Evolutionary conservation across 331 rosid species (phyloP), one percentile per base, ranked within the genome.

Genomic region (Quercus lobata): DNA sequence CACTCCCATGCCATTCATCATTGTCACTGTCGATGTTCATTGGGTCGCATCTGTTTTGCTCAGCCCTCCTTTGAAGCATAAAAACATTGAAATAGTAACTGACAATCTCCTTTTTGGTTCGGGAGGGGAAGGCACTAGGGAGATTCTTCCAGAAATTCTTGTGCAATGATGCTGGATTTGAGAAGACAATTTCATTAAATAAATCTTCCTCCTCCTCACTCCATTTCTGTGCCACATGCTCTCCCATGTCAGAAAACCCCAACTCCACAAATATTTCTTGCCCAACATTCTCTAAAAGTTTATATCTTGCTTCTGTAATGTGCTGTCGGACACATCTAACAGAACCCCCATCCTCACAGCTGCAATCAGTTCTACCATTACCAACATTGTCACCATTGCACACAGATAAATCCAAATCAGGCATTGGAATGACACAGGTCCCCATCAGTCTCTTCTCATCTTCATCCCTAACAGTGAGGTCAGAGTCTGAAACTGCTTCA

Each of bases 51-150:
- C 98, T 84, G 85, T 93, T 95, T 89, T 95, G 99, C 84, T 87
- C 90, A 5, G 96, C 92, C 75, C 99, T 86, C 79, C 75, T 91
- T 57, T 85, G 86, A 77, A 95, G 90, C 93, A 95, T 90, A 78
- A 95, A 93, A 34, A 93, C 99, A 37, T 93, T 93, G 74, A 93
- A 95, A 81, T 95, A 95, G 82, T 93, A 95, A 81, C 96, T 91
- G 46, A 91, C 97, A 35, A 93, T 86, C 83, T 91, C 98, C 88
- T 6, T 88, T 82, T 87, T 95, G 71, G 87, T 86, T 79, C 87
- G 89, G 22, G 87, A 86, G 61, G 98, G 88, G 58, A 93, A 90
- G 71, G 66, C 92, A 15, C 76, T 68, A 44, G 90, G 82, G 61
- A 90, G 92, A 49, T 55, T 86, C 68, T 86, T 75, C 99, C 99